phyloP scores from a whole-genome alignment of 306 rosid species.

The Urtica urens region DNA sequence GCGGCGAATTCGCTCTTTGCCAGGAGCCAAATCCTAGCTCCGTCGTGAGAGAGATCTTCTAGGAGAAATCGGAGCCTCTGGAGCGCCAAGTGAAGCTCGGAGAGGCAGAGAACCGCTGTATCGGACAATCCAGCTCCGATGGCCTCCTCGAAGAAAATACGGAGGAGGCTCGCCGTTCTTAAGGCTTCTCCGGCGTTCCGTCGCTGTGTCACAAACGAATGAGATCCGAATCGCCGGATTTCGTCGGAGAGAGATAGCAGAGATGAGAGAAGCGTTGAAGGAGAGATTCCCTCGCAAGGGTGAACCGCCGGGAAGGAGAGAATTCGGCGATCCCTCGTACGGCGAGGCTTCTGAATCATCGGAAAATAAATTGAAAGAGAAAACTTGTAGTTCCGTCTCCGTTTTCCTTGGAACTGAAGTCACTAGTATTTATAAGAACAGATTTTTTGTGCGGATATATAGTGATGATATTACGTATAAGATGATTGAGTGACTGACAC shows the following conservation, averaged over 20 bases:
- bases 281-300: slow-evolving; percentile 47
- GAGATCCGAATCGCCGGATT: slow-evolving; percentile 31
- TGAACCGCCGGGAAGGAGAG: slow-evolving; percentile 66
- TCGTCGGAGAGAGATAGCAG: slow-evolving; percentile 31
- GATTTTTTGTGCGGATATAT: neutral
- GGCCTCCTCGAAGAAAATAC: slow-evolving; percentile 50
- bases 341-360: slow-evolving; percentile 18
- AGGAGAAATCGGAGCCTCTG: slow-evolving; percentile 53
- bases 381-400: neutral
- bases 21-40: slow-evolving; percentile 37
- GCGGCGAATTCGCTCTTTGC: slow-evolving; percentile 40
- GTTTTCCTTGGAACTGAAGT: neutral
- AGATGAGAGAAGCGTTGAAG: slow-evolving; percentile 40
- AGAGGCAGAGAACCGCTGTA: slow-evolving; percentile 37
- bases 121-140: slow-evolving; percentile 1
- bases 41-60: slow-evolving; percentile 47
- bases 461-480: slow-evolving; percentile 25
- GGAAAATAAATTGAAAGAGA: neutral
- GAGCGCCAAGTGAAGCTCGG: slow-evolving; percentile 51
- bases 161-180: slow-evolving; percentile 37
- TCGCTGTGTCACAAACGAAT: slow-evolving; percentile 35
- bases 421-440: neutral
- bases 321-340: slow-evolving; percentile 39
- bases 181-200: slow-evolving; percentile 50
- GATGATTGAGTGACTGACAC: neutral